A percentile compares a stretch with the other conserved stretches of the same genome.
Evolutionary conservation across 2,329 filamentous ascomycete species (phyloP).

Genomic region (Alternaria arborescens): DNA sequence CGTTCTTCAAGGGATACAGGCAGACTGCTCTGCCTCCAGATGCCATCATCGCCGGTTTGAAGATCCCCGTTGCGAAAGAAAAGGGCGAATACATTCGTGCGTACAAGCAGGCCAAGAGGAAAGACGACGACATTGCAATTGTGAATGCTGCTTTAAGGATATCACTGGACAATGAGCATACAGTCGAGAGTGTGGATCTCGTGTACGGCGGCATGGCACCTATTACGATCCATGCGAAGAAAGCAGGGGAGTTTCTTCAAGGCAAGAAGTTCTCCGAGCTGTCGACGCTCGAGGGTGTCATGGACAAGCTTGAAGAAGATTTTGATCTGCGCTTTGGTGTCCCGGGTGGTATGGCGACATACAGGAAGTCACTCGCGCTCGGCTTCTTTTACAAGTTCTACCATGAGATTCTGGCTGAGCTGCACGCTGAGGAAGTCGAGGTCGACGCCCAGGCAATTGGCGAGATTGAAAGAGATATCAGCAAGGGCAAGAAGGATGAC

Average conservation of each 20-base stretch:
- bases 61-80: conserved; percentile 78
- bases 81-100: conserved; percentile 85
- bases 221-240: conserved; percentile 85
- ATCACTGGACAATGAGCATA: conserved; percentile 71
- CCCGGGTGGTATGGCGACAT: conserved; percentile 96
- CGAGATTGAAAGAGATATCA: conserved; percentile 87
- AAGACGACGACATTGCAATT: conserved; percentile 98
- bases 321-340: conserved; percentile 91
- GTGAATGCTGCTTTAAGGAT: conserved; percentile 88
- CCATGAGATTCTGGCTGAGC: conserved; percentile 77
- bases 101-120: conserved; percentile 96
- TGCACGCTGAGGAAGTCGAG: conserved; percentile 62
- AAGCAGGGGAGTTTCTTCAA: conserved; percentile 74
- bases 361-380: conserved; percentile 86
- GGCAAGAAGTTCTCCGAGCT: conserved; percentile 84
- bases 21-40: conserved; percentile 81
- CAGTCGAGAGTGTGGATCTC: conserved; percentile 77
- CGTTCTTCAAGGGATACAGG: conserved; percentile 93
- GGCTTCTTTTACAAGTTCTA: conserved; percentile 98
- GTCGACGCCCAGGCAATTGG: conserved; percentile 77
- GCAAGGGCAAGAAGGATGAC: conserved; percentile 79
- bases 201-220: conserved; percentile 97
- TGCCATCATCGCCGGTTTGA: conserved; percentile 84
- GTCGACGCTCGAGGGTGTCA: conserved; percentile 84
- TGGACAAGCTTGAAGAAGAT: conserved; percentile 87